Evolutionary conservation across 106 monocot genomes (phyloP), one percentile per base, ranked within the genome.

Genomic region (Dendrobium nobile): DNA sequence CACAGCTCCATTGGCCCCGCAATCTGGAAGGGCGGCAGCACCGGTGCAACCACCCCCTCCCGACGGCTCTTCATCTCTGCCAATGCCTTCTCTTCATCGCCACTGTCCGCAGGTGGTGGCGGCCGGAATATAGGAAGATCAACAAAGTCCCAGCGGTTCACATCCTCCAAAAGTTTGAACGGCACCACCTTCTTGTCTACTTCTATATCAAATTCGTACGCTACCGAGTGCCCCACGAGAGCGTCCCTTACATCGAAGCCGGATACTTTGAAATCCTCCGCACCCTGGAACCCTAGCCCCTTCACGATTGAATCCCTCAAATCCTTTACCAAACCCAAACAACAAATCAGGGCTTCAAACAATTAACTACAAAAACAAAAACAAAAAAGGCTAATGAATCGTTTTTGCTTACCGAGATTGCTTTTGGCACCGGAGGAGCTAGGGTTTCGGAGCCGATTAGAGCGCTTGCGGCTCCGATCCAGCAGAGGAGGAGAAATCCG

Each of bases 1-100:
- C 98, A 94, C 42, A 97, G 92, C 86, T 97, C 98, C 92, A 95
- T 88, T 4, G 92, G 98, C 10, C 98, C 95, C 0, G 95, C 89
- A 10, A 98, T 86, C 88, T 98, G 89, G 76, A 98, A 98, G 2
- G 94, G 91, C 2, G 94, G 81, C 26, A 98, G 80, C 2, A 85
- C 85, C 10, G 97, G 92, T 19, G 75, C 58, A 73, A 78, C 79
- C 75, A 75, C 77, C 51, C 67, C 9, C 31, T 87, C 80, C 67
- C 51, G 74, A 73, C 74, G 65, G 59, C 68, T 77, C 78, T 55
- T 81, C 40, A 72, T 82, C 86, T 90, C 85, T 9, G 74, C 80
- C 88, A 88, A 73, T 20, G 54, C 84, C 48, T 84, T 82, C 42
- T 82, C 90, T 26, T 82, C 84, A 48, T 79, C 83, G 61, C 22